These are phyloP conservation scores for Breviolum minutum DNA, from an alignment of 73 alveolate genomes.

Conservation along the genomic window DNA sequence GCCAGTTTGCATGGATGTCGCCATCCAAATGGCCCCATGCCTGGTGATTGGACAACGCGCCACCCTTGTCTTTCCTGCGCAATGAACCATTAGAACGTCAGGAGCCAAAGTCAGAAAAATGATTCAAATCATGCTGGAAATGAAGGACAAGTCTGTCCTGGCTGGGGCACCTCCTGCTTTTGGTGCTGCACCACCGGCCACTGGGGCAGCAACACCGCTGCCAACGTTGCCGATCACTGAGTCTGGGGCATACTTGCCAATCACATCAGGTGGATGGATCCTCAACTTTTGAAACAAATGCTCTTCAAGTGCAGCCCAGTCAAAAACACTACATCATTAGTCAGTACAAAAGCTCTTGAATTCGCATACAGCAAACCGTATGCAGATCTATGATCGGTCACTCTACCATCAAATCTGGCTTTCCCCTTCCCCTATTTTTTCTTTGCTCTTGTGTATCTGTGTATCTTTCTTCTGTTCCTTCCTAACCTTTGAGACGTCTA, in stretches of 20 bases:
- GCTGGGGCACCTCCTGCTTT: constrained; percentile 1
- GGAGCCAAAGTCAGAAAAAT: neutral
- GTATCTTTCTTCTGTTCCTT: neutral
- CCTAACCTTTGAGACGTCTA: constrained; percentile 13
- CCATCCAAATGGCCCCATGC: constrained; percentile 49
- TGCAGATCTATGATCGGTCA: no score
- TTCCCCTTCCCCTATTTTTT: neutral
- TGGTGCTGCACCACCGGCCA: constrained; percentile 47
- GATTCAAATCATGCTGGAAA: neutral
- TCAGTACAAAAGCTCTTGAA: no score
- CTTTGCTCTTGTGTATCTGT: neutral
- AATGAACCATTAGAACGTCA: neutral
- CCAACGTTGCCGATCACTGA: constrained; percentile 84
- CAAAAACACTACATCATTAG: neutral
- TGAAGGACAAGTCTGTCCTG: neutral
- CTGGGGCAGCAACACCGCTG: constrained; percentile 64
- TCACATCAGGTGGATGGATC: constrained; percentile 93
- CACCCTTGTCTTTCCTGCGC: constrained; percentile 62
- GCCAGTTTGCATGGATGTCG: constrained; percentile 37
- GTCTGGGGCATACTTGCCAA: constrained; percentile 95
- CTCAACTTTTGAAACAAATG: neutral
- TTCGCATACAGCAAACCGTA: no score
- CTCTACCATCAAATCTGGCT: neutral
- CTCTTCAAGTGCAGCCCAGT: neutral
- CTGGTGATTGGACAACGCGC: constrained; percentile 12